Conservation (phyloP, 2,329 filamentous ascomycete species). For the Tolypocladium tropicale region DNA sequence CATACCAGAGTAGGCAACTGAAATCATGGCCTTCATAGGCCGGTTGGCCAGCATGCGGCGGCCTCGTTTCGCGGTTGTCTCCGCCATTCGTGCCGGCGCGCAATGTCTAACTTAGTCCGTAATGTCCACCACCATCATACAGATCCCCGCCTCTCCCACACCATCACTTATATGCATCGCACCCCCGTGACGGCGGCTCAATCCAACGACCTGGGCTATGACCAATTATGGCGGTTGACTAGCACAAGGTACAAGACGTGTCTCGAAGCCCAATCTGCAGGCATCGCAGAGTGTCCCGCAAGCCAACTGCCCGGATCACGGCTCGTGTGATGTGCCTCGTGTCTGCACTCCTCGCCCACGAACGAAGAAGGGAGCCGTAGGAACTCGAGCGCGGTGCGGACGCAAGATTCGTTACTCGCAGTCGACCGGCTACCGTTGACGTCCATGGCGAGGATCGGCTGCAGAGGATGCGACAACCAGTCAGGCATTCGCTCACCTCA, state of each 20-base stretch:
- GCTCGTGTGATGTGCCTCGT: neutral
- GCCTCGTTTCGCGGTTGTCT: neutral
- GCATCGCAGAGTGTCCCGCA: neutral
- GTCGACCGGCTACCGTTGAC: no score
- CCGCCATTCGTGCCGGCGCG: neutral
- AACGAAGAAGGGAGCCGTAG: neutral
- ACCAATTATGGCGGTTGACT: neutral
- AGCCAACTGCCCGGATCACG: neutral
- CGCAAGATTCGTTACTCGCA: no score
- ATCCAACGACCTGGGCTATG: neutral
- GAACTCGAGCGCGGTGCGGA: neutral
- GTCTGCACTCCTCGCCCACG: neutral
- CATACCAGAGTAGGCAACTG: neutral
- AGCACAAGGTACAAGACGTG: neutral
- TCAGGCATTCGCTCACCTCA: neutral
- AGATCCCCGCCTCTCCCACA: neutral
- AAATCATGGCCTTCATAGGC: neutral
- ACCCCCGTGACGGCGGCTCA: constrained; percentile 2
- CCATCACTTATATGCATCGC: neutral
- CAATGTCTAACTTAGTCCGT: neutral
- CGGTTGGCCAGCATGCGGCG: neutral
- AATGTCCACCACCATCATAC: neutral
- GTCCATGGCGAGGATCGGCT: neutral
- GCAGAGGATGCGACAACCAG: neutral
- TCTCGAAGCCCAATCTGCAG: neutral